Evolutionary conservation across 164 flowering plant genomes (phyloP).

Genomic region (Umbellularia californica): DNA sequence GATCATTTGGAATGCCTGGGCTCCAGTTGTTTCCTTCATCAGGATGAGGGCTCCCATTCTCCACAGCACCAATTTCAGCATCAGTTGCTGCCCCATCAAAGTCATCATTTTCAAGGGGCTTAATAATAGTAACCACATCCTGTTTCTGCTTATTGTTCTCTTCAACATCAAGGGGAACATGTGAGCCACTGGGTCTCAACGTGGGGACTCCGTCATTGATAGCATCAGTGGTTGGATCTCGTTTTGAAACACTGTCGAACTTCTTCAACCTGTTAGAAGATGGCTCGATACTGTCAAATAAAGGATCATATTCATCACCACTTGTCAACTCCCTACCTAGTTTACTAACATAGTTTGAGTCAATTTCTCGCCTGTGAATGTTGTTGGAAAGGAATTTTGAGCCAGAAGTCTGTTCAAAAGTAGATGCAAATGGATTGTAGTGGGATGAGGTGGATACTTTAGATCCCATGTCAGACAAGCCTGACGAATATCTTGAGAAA

Average conservation of each 20-base stretch:
- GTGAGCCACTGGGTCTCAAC: constrained; percentile 28
- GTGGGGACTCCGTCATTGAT: constrained; percentile 29
- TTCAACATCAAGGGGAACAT: constrained; percentile 40
- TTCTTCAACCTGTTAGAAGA: constrained; percentile 38
- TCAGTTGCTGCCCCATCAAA: constrained; percentile 77
- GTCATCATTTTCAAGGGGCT: constrained; percentile 59
- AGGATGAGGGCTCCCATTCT: constrained; percentile 45
- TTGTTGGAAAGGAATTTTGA: constrained; percentile 37
- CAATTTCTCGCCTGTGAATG: constrained; percentile 33
- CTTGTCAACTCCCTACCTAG: constrained; percentile 12
- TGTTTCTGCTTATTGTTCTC: constrained; percentile 43
- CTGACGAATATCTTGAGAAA: constrained; percentile 24
- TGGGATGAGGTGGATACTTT: constrained; percentile 35
- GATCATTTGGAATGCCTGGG: constrained; percentile 39
- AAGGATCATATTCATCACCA: constrained; percentile 79
- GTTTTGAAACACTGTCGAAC: constrained; percentile 28
- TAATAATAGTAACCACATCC: constrained; percentile 26
- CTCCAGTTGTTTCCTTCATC: constrained; percentile 21
- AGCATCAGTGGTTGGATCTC: constrained; percentile 13
- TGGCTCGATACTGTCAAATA: constrained; percentile 80
- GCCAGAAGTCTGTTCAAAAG: constrained; percentile 53
- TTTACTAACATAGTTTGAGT: constrained; percentile 17
- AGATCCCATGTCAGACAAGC: constrained; percentile 37
- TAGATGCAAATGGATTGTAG: constrained; percentile 68
- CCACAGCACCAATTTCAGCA: constrained; percentile 77